These are phyloP conservation scores for Kurtzmaniella quercitrusa DNA, from an alignment of 1,139 yeast genomes.

Conservation along the genomic window DNA sequence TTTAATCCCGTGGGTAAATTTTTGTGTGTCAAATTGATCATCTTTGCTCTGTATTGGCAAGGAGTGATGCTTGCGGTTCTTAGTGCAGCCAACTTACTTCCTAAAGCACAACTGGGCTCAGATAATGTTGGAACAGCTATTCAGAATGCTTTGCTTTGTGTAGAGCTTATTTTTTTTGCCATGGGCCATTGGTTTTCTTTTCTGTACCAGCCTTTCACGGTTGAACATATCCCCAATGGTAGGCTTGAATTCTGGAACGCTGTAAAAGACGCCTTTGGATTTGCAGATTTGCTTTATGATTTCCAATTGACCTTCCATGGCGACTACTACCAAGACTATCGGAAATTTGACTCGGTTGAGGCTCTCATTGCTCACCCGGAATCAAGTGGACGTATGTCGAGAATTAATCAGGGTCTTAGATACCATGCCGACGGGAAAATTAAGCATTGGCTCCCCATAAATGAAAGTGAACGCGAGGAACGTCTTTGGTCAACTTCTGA, in stretches of 20 bases:
- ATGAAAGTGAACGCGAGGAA: slow-evolving; percentile 8
- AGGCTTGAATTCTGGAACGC: slow-evolving; percentile 61
- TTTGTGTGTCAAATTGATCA: slow-evolving; percentile 84
- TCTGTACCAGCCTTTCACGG: slow-evolving; percentile 68
- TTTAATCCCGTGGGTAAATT: slow-evolving; percentile 92
- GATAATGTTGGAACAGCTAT: slow-evolving; percentile 46
- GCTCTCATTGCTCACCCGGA: slow-evolving; percentile 67
- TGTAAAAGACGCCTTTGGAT: slow-evolving; percentile 70
- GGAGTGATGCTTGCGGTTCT: slow-evolving; percentile 67
- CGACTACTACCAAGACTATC: slow-evolving; percentile 67
- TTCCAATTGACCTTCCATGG: slow-evolving; percentile 72
- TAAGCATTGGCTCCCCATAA: slow-evolving; percentile 76
- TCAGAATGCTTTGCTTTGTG: slow-evolving; percentile 77
- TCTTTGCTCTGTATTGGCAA: slow-evolving; percentile 97
- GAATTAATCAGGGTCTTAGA: slow-evolving; percentile 80
- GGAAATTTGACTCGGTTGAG: slow-evolving; percentile 79
- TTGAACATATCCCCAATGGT: slow-evolving; percentile 60
- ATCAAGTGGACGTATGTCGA: slow-evolving; percentile 60
- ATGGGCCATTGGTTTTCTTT: slow-evolving; percentile 86
- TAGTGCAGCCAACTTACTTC: slow-evolving; percentile 50
- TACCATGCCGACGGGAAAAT: slow-evolving; percentile 74
- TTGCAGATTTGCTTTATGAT: slow-evolving; percentile 73
- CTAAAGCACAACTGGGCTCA: background rate
- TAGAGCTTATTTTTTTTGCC: slow-evolving; percentile 84
- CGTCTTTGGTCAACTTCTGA: slow-evolving; percentile 2